Base-by-base conservation (phyloP, 2,329 filamentous ascomycete species). In the Phoma sp. region DNA sequence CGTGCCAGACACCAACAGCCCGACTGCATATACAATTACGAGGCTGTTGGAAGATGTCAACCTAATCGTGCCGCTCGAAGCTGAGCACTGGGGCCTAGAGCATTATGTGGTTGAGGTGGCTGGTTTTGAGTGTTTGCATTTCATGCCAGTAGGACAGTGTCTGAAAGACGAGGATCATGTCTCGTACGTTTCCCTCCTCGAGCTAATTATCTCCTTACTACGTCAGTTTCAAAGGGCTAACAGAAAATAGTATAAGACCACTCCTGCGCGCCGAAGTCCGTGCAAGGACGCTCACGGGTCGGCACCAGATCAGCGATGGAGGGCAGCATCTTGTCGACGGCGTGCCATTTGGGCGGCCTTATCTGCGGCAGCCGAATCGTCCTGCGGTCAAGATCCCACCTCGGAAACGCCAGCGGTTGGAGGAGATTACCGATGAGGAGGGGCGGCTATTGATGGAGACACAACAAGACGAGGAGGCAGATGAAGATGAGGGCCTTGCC, bases 91-190 rank as follows among this genome's bases (percentile, higher is more conserved):
- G 91, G 92, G 91, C 0, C 77, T 96, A 3, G 93, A 97, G 67
- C 91, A 97, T 71, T 98, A 98, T 74, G 84, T 84, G 7, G 91
- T 96, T 25, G 90, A 96, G 74, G 81, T 96, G 3, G 78, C 76
- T 15, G 86, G 84, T 38, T 97, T 91, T 62, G 93, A 98, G 76
- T 95, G 91, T 65, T 77, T 97, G 51, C 93, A 97, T 76, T 98
- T 91, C 66, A 88, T 91, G 71, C 81, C 84, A 17, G 83, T 96
- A 5, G 79, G 81, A 12, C 82, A 83, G 37, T 79, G 95, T 9
- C 78, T 96, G 53, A 89, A 90, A 62, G 88, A 93, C 45, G 92
- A 95, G 48, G 93, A 97, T 66, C 86, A 93, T 73, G 84, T 97
- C 50, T 80, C 90, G 89, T 92, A 78, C 66, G 87, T 81, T 25